Percentiles rank a stretch among this genome's conserved stretches.
phyloP scores from a whole-genome alignment of 2,329 filamentous ascomycete genomes.

The Dactylellina sp. region DNA sequence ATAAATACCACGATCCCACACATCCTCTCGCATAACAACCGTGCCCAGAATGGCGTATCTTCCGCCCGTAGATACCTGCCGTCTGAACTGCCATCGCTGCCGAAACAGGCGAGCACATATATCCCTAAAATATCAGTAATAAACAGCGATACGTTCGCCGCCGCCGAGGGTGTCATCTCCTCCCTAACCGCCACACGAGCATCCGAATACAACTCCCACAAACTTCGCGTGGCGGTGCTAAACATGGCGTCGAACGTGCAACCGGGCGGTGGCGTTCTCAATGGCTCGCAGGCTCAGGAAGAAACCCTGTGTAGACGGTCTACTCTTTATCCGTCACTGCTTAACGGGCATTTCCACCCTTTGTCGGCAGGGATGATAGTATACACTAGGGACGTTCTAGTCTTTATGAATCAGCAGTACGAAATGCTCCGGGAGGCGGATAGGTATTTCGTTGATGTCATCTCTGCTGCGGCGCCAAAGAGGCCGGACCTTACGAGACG shows the following conservation, averaged over 20 bases:
- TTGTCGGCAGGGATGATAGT: conserved; percentile 69
- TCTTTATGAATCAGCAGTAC: conserved; percentile 67
- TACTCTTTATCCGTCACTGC: conserved; percentile 71
- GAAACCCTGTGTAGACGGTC: conserved; percentile 73
- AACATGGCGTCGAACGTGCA: conserved; percentile 75
- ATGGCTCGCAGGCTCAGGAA: conserved; percentile 72
- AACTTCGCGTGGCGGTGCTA: conserved; percentile 67
- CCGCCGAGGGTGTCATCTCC: conserved; percentile 63
- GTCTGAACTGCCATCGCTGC: conserved; percentile 50
- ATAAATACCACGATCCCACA: conserved; percentile 72
- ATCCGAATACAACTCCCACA: conserved; percentile 60
- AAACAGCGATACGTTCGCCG: conserved; percentile 69
- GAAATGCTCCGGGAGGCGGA: conserved; percentile 66
- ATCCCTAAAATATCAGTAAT: conserved; percentile 66
- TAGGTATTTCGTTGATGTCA: conserved; percentile 71
- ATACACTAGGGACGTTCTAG: conserved; percentile 71
- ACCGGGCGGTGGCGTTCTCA: conserved; percentile 72
- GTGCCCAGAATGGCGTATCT: conserved; percentile 70
- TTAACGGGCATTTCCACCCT: conserved; percentile 72
- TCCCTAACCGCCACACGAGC: conserved; percentile 59
- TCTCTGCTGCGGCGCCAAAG: conserved; percentile 71
- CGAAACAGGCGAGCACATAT: conserved; percentile 25
- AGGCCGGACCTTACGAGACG: conserved; percentile 68
- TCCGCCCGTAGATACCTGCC: conserved; percentile 66
- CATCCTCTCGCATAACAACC: conserved; percentile 68